phyloP scores from a whole-genome alignment of 371 early-diverging fungal species.

The Mortierella sp. region DNA sequence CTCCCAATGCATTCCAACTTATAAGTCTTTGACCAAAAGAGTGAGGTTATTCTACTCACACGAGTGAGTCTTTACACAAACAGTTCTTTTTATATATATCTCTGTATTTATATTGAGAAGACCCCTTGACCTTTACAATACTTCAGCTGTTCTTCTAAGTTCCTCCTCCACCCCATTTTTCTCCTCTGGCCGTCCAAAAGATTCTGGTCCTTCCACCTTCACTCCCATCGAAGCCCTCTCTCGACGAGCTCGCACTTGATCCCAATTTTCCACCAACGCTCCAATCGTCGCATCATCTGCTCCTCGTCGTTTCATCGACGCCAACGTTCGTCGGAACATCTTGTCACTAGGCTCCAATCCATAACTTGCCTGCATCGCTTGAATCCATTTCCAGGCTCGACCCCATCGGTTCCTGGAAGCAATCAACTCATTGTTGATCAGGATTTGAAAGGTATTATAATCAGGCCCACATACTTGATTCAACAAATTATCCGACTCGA shows the following conservation, averaged over 20 bases:
- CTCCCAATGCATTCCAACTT: too few species aligned
- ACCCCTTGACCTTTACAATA: too few species aligned
- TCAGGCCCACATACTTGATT: conserved; percentile 33
- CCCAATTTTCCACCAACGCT: conserved; percentile 33
- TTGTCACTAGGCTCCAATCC: conserved; percentile 38
- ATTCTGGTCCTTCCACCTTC: too few species aligned
- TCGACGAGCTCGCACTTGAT: conserved; percentile 15
- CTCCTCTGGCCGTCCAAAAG: too few species aligned
- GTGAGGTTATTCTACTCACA: too few species aligned
- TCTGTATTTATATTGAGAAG: too few species aligned
- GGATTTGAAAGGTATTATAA: conserved; percentile 36
- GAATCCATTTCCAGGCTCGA: conserved; percentile 44
- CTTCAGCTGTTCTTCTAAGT: too few species aligned
- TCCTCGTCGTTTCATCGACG: conserved; percentile 26
- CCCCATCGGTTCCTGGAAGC: conserved; percentile 35
- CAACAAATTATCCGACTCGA: neutral
- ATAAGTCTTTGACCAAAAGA: too few species aligned
- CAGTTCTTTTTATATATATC: too few species aligned
- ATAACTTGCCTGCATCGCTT: conserved; percentile 37
- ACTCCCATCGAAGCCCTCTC: too few species aligned
- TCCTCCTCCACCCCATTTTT: too few species aligned
- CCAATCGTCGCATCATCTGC: conserved; percentile 18
- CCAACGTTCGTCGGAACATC: conserved; percentile 40
- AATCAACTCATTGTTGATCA: conserved; percentile 44
- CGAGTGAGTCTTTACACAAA: too few species aligned